These are phyloP conservation scores for Fusarium anthophilum DNA, from an alignment of 2,329 filamentous ascomycete species.

Conservation along the genomic window DNA sequence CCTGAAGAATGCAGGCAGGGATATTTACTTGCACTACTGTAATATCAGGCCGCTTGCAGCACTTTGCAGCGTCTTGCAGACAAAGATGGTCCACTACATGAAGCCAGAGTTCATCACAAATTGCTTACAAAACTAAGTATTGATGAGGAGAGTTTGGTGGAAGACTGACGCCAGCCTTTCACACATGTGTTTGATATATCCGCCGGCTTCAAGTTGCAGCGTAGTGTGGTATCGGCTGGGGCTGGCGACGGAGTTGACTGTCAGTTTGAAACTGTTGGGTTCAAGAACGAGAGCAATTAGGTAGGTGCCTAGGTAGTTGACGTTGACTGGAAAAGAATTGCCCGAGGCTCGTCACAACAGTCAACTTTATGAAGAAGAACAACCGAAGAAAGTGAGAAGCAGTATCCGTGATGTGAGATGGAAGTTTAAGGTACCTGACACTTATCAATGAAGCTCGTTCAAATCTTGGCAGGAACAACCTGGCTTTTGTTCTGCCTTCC, in stretches of 20 bases:
- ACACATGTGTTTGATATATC: not conserved
- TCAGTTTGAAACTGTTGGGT: not conserved
- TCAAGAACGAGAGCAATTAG: not conserved
- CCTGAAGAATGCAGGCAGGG: conserved; percentile 36
- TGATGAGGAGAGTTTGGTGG: not conserved
- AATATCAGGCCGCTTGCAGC: conserved; percentile 36
- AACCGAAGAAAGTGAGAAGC: not conserved
- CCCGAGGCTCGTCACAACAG: not conserved
- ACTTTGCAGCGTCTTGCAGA: conserved; percentile 26
- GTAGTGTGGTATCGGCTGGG: not conserved
- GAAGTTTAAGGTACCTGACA: not conserved
- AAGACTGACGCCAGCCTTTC: not conserved
- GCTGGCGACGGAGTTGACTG: not conserved
- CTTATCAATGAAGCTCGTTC: not conserved
- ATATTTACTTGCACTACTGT: conserved; percentile 27
- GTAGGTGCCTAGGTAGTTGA: not conserved
- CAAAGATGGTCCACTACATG: conserved; percentile 25
- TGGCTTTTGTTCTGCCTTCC: not conserved
- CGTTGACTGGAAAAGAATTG: not conserved
- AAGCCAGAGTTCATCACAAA: conserved; percentile 2
- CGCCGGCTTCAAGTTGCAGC: not conserved
- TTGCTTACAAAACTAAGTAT: not conserved
- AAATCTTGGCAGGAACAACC: not conserved
- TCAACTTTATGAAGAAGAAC: not conserved
- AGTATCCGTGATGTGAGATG: not conserved